A percentile compares a stretch with the other conserved stretches of the same genome.
phyloP scores from a whole-genome alignment of 1,284 basidiomycete genomes.

The Malassezia sympodialis region DNA sequence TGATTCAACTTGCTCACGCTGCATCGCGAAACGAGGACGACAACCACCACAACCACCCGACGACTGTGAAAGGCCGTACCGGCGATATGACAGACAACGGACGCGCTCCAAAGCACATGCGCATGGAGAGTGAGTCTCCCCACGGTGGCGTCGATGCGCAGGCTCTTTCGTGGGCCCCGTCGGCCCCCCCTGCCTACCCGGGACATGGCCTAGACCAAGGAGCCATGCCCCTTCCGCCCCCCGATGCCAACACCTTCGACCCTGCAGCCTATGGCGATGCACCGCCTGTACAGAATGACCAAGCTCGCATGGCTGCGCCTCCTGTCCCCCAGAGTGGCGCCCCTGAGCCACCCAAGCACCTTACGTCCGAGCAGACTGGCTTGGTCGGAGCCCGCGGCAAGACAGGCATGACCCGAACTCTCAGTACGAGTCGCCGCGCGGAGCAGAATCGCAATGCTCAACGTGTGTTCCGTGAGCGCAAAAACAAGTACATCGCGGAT shows the following conservation, averaged over 20 bases:
- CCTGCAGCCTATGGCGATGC: conserved; percentile 9
- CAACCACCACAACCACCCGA: not conserved
- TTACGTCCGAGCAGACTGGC: conserved; percentile 17
- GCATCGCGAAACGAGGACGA: conserved; percentile 9
- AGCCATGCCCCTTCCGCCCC: conserved; percentile 9
- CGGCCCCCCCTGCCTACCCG: conserved; percentile 16
- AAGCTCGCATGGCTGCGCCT: conserved; percentile 10
- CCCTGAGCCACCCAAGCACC: conserved; percentile 1
- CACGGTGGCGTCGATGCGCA: conserved; percentile 10
- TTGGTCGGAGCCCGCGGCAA: conserved; percentile 18
- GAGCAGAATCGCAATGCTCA: conserved; percentile 27
- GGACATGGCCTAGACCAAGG: conserved; percentile 14
- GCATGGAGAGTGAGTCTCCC: conserved; percentile 9
- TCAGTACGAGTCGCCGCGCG: conserved; percentile 34
- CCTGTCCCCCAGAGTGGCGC: not conserved
- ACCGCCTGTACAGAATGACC: conserved; percentile 7
- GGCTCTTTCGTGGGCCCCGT: conserved; percentile 13
- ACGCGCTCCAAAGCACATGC: conserved; percentile 14
- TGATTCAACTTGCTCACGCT: conserved; percentile 18
- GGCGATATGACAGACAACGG: conserved; percentile 12
- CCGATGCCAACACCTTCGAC: conserved; percentile 11
- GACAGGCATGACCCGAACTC: conserved; percentile 22
- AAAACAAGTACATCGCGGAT: conserved; percentile 21
- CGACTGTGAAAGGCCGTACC: conserved; percentile 5
- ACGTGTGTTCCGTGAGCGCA: conserved; percentile 25